Percentiles rank a stretch among this genome's conserved stretches.
phyloP scores from a whole-genome alignment of 371 early-diverging fungal species.

The Phascolomyces articulosus region DNA sequence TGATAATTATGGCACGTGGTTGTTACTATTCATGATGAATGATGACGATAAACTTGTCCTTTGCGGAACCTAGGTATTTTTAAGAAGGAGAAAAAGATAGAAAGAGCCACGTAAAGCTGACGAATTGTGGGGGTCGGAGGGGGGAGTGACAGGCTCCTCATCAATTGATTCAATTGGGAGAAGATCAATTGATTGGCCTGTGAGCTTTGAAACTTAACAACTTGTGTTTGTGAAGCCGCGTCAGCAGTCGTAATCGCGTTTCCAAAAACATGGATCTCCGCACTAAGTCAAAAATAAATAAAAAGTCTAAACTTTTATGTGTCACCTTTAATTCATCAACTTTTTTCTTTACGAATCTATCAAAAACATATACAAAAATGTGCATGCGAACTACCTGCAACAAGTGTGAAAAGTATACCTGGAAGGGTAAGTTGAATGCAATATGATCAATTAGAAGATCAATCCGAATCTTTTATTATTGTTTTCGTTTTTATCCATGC shows the following conservation, averaged over 20 bases:
- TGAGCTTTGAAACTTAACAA: not conserved
- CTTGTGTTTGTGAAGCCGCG: slow-evolving; percentile 13
- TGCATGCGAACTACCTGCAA: slow-evolving; percentile 28
- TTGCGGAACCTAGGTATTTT: no score
- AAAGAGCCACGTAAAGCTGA: not conserved
- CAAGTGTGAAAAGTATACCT: slow-evolving; percentile 29
- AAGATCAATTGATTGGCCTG: not conserved
- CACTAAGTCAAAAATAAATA: not conserved
- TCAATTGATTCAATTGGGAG: not conserved
- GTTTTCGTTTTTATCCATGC: no score
- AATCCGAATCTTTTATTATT: no score
- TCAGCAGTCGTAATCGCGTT: slow-evolving; percentile 16
- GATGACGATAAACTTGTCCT: no score
- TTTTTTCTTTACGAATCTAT: not conserved
- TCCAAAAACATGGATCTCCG: slow-evolving; percentile 14
- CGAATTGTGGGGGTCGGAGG: not conserved
- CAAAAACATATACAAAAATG: slow-evolving; percentile 17
- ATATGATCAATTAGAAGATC: not conserved
- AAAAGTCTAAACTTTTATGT: not conserved
- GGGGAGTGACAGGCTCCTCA: not conserved
- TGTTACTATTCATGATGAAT: no score
- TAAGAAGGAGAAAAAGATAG: no score
- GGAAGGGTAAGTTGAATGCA: slow-evolving; percentile 28
- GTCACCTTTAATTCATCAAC: not conserved
- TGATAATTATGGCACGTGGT: no score